Base-by-base conservation (phyloP, 495 filamentous ascomycete species). In the Penicillium lividum region DNA sequence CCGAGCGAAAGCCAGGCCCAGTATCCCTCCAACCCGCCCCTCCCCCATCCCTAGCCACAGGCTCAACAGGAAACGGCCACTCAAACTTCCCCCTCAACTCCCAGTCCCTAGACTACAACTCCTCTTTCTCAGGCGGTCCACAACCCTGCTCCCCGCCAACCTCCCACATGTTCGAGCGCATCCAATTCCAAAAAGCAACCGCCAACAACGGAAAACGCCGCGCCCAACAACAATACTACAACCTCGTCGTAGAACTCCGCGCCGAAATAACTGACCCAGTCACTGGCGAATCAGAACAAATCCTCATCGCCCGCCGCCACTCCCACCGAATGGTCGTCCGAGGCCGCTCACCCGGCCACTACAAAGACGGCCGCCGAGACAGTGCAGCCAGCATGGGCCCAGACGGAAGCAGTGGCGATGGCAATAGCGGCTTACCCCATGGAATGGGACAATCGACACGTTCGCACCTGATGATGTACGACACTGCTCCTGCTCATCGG, bases 161-260 rank as follows among this genome's bases (percentile, higher is more conserved):
- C 18, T 68, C 78, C 52, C 68, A 81, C 52, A 89, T 88, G 1
- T 98, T 97, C 67, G 93, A 97, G 63, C 86, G 93, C 3, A 96
- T 97, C 44, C 93, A 98, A 66, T 98, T 98, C 80, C 96, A 96
- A 69, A 90, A 89, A 51, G 94, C 93, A 2, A 98, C 93, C 1
- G 92, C 92, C 4, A 98, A 98, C 76, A 98, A 98, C 59, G 93
- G 93, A 25, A 97, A 97, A 68, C 80, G 93, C 53, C 80, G 93
- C 45, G 92, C 93, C 0, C 89, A 90, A 10, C 93, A 97, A 68
- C 93, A 97, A 64, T 97, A 91, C 68, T 98, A 96, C 69, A 92
- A 95, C 61, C 80, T 98, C 30, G 83, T 97, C 30, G 89, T 97
- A 1, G 93, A 97, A 68, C 84, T 98, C 3, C 91, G 86, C 63